A percentile compares a stretch with the other conserved stretches of the same genome.
phyloP scores from a whole-genome alignment of 495 filamentous ascomycete genomes.

The Podospora conica region DNA sequence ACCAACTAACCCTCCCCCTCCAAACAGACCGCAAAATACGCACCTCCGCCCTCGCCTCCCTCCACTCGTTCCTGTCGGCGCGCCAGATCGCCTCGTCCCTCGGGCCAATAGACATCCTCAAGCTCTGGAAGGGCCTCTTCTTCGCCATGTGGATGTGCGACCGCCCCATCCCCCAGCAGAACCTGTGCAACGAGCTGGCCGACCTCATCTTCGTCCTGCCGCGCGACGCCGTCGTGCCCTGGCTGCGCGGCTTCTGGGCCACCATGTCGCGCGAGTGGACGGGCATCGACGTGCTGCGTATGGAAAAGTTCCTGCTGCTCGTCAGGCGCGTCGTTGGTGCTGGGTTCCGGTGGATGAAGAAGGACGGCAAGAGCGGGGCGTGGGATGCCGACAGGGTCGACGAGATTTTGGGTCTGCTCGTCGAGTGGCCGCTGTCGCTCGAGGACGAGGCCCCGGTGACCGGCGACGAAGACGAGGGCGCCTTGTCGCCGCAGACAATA shows the following conservation, averaged over 20 bases:
- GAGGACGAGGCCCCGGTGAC: slow-evolving; percentile 29
- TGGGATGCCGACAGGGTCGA: slow-evolving; percentile 34
- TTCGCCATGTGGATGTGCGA: slow-evolving; percentile 97
- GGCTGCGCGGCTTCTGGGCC: slow-evolving; percentile 78
- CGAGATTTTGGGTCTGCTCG: slow-evolving; percentile 34
- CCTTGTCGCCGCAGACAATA: slow-evolving; percentile 37
- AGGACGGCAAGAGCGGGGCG: slow-evolving; percentile 3
- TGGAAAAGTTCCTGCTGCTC: slow-evolving; percentile 90
- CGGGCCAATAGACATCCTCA: slow-evolving; percentile 68
- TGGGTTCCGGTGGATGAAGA: slow-evolving; percentile 53
- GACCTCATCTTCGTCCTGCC: slow-evolving; percentile 61
- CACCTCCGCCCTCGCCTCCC: slow-evolving; percentile 70
- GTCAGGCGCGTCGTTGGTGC: slow-evolving; percentile 70
- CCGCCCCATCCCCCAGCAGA: slow-evolving; percentile 79
- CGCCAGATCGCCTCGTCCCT: slow-evolving; percentile 48
- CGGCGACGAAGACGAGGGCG: slow-evolving; percentile 11
- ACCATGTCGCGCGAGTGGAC: slow-evolving; percentile 80
- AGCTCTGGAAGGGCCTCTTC: slow-evolving; percentile 96
- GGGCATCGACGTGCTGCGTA: slow-evolving; percentile 73
- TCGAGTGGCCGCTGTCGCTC: slow-evolving; percentile 40
- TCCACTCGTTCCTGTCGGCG: slow-evolving; percentile 71
- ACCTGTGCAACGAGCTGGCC: slow-evolving; percentile 71
- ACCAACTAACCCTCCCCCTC: not conserved
- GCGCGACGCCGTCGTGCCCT: slow-evolving; percentile 52
- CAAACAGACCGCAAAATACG: slow-evolving; percentile 69